Percentiles rank a stretch among this genome's conserved stretches.
Evolutionary conservation across 768 basidiomycete species (phyloP).

Genomic region (Candolleomyces aberdarensis): DNA sequence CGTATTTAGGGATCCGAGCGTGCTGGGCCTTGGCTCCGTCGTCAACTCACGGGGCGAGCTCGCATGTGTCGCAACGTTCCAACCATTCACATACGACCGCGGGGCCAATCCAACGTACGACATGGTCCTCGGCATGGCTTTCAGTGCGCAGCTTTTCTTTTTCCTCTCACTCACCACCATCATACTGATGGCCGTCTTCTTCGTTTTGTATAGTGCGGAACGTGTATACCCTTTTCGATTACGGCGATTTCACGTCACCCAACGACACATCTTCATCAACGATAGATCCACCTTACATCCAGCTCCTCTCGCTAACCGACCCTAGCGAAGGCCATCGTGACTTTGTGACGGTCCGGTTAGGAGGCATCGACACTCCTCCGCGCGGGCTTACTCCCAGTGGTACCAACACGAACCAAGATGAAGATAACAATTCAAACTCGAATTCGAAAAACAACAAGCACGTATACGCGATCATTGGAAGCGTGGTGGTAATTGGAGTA

Average conservation of each 20-base stretch:
- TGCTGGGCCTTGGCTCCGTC: conserved; percentile 28
- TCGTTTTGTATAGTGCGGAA: conserved; percentile 52
- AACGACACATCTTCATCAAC: conserved; percentile 30
- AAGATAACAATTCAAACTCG: too few relatives aligned
- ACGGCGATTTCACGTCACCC: conserved; percentile 51
- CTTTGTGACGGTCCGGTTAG: conserved; percentile 33
- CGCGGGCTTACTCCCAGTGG: not conserved
- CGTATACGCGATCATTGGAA: conserved; percentile 3
- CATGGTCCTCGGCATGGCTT: conserved; percentile 71
- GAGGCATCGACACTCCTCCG: conserved; percentile 27
- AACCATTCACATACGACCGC: conserved; percentile 54
- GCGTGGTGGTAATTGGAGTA: conserved; percentile 3
- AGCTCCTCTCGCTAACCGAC: conserved; percentile 58
- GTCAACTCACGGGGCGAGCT: conserved; percentile 28
- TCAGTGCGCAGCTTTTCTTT: conserved; percentile 42
- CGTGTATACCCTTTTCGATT: conserved; percentile 60
- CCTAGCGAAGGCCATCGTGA: conserved; percentile 36
- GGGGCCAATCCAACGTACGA: conserved; percentile 47
- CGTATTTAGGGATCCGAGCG: conserved; percentile 20
- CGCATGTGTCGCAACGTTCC: conserved; percentile 51
- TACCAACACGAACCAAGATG: not conserved
- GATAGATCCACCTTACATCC: conserved; percentile 51
- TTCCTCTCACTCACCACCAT: not conserved
- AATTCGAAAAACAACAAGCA: not conserved
- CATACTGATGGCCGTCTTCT: not conserved